Evolutionary conservation across 345 rosid species (phyloP), one percentile per base, ranked within the genome.

Genomic region (Syzygium grande): DNA sequence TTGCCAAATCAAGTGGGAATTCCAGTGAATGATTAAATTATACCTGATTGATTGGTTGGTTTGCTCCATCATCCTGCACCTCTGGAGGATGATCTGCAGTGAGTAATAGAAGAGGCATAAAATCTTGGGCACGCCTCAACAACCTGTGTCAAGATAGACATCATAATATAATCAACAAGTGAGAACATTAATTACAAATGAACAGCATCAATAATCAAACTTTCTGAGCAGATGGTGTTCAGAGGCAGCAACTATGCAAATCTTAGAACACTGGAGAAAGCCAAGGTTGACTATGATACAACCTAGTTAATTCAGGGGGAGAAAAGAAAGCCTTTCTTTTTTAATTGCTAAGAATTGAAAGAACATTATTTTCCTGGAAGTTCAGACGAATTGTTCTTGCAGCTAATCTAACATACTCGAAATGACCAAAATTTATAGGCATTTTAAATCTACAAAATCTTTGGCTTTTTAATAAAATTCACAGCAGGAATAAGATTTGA

Each of bases 61-160:
- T 97, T 59, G 99, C 99, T 80, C 99, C 99, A 91, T 92, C 93
- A 80, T 95, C 96, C 85, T 91, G 97, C 91, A 97, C 98, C 93
- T 97, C 99, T 65, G 96, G 96, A 90, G 99, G 99, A 84, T 98
- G 99, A 89, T 97, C 99, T 78, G 99, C 99, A 25, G 99, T 95
- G 86, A 96, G 94, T 86, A 97, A 92, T 87, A 97, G 86, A 92
- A 97, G 90, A 25, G 99, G 99, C 89, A 96, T 88, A 89, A 94
- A 95, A 93, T 96, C 99, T 90, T 97, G 98, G 98, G 38, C 98
- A 95, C 87, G 99, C 99, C 92, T 97, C 99, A 80, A 97, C 99
- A 86, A 97, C 99, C 99, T 97, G 92, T 78, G 30, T 59, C 54
- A 84, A 68, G 46, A 68, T 34, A 21, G 80, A 68, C 41, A 41